phyloP scores from a whole-genome alignment of 176 grass and related monocot species.

The Triticum monococcum region DNA sequence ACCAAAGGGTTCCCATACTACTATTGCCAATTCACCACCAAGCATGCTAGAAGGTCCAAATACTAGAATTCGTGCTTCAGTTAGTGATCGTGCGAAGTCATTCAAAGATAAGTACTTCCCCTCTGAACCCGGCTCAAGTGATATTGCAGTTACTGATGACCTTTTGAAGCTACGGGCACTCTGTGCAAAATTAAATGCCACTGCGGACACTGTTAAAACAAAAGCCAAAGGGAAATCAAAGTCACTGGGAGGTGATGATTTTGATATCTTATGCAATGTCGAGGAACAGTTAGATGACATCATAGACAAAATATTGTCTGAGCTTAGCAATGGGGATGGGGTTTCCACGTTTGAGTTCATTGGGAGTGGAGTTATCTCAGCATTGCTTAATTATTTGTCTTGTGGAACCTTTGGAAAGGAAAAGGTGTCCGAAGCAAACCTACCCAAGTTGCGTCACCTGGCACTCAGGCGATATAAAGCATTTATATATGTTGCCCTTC shows the following conservation, averaged over 20 bases:
- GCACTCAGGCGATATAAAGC: slow-evolving; percentile 69
- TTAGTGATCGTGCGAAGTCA: slow-evolving; percentile 63
- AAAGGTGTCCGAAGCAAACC: slow-evolving; percentile 56
- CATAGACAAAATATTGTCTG: slow-evolving; percentile 60
- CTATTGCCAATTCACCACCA: slow-evolving; percentile 28
- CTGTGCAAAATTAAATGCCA: slow-evolving; percentile 63
- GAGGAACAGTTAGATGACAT: slow-evolving; percentile 68
- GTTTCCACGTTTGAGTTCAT: slow-evolving; percentile 97
- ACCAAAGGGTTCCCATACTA: slow-evolving; percentile 45
- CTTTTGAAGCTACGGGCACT: slow-evolving; percentile 61
- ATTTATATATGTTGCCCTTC: slow-evolving; percentile 67
- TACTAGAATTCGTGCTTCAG: slow-evolving; percentile 53
- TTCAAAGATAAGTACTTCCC: slow-evolving; percentile 90
- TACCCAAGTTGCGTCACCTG: slow-evolving; percentile 63
- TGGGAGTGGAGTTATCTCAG: slow-evolving; percentile 66
- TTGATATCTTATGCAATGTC: slow-evolving; percentile 41
- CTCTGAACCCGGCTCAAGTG: slow-evolving; percentile 48
- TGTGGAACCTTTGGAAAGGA: slow-evolving; percentile 78
- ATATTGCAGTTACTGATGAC: slow-evolving; percentile 75
- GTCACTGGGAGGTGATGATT: slow-evolving; percentile 35
- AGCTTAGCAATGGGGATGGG: slow-evolving; percentile 76
- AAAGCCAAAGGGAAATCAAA: slow-evolving; percentile 89
- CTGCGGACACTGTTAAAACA: slow-evolving; percentile 47
- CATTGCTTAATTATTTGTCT: slow-evolving; percentile 76
- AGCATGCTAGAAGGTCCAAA: slow-evolving; percentile 38